Percentiles rank a stretch among this genome's conserved stretches.
Conservation (phyloP, 352 stramenopile genomes). For the Pythium rhizo-oryzae region DNA sequence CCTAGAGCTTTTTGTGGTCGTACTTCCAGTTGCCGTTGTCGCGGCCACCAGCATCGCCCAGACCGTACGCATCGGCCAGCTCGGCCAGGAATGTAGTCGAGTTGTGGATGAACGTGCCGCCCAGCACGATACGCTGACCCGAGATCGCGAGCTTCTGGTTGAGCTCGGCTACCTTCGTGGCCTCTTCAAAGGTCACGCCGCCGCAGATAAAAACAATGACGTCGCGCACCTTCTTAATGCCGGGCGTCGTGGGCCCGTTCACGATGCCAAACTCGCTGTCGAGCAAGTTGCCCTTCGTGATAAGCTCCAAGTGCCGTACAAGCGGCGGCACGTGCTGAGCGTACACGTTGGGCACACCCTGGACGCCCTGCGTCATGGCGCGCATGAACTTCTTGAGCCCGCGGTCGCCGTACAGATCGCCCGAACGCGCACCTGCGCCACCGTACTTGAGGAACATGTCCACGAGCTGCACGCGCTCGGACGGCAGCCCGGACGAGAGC, state of each 20-base stretch:
- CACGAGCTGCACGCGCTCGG: constrained; percentile 59
- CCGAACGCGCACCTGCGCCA: constrained; percentile 56
- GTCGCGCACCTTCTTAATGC: constrained; percentile 96
- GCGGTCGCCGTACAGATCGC: constrained; percentile 83
- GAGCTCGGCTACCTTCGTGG: constrained; percentile 97
- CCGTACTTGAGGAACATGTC: constrained; percentile 77
- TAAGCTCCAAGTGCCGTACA: constrained; percentile 91
- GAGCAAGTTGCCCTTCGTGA: constrained; percentile 80
- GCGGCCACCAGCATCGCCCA: constrained; percentile 23
- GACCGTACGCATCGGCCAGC: constrained; percentile 68
- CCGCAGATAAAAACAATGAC: constrained; percentile 99
- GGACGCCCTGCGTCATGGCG: constrained; percentile 94
- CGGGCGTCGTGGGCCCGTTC: constrained; percentile 95
- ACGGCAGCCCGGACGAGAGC: constrained; percentile 39
- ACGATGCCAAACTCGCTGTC: constrained; percentile 94
- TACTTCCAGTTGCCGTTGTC: constrained; percentile 47
- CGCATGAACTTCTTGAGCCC: constrained; percentile 89
- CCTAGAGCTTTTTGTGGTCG: constrained; percentile 54
- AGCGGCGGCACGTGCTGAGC: constrained; percentile 98
- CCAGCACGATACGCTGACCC: constrained; percentile 93
- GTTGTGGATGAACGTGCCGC: constrained; percentile 97
- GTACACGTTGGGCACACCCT: constrained; percentile 98
- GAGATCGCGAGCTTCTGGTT: constrained; percentile 89
- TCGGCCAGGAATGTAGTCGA: constrained; percentile 97
- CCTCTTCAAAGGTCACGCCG: constrained; percentile 98